Percentiles rank a stretch among this genome's conserved stretches.
phyloP scores from a whole-genome alignment of 179 eudicot species.

The Gypsophila paniculata region DNA sequence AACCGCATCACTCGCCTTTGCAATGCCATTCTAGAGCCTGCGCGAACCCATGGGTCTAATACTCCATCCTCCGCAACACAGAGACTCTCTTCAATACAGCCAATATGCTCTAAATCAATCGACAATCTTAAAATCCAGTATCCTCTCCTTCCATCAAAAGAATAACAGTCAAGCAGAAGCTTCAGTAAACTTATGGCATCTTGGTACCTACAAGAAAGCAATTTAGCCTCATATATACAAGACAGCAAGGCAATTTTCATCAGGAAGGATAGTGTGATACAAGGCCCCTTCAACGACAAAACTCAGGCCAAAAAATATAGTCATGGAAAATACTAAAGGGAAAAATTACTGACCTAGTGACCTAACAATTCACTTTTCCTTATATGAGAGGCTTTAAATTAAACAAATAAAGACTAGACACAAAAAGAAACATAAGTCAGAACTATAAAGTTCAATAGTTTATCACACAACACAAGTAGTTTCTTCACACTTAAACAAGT shows the following conservation, averaged over 20 bases:
- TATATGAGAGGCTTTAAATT: not conserved
- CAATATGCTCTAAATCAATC: constrained; percentile 74
- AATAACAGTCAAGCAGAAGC: constrained; percentile 44
- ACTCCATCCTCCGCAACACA: constrained; percentile 74
- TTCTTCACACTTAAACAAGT: too few species aligned
- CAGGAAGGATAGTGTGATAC: constrained; percentile 1
- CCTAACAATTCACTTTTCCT: not conserved
- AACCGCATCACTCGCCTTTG: constrained; percentile 80
- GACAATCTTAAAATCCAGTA: constrained; percentile 94
- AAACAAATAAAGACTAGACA: not conserved
- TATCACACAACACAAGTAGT: too few species aligned
- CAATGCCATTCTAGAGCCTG: constrained; percentile 80
- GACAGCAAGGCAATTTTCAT: not conserved
- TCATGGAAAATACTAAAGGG: not conserved
- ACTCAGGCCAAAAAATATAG: not conserved
- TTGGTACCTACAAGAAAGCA: constrained; percentile 46
- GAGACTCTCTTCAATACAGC: constrained; percentile 70
- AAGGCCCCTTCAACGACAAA: not conserved
- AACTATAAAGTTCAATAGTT: not conserved
- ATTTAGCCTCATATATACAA: not conserved
- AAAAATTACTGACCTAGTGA: not conserved
- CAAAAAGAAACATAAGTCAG: not conserved
- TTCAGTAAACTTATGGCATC: constrained; percentile 70
- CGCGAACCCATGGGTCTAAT: constrained; percentile 82
- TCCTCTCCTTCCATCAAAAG: constrained; percentile 76